Conservation (phyloP, 2,329 filamentous ascomycete genomes). For the Alternaria atra region DNA sequence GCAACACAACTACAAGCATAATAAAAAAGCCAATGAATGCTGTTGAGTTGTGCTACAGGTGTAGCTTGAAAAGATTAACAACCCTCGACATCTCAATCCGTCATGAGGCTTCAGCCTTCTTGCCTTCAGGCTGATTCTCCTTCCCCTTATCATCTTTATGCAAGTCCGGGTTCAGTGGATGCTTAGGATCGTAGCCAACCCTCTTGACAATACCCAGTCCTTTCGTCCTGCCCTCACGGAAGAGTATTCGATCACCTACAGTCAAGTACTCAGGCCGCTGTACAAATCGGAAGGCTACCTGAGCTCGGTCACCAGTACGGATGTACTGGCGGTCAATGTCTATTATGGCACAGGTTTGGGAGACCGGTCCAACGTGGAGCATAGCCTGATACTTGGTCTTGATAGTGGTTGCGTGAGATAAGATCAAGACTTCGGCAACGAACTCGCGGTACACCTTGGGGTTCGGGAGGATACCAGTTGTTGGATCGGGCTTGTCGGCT, state of each 20-base stretch:
- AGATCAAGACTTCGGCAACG: conserved; percentile 81
- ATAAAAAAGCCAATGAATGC: too few species aligned
- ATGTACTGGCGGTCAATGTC: conserved; percentile 97
- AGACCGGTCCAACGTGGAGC: conserved; percentile 94
- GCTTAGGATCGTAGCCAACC: conserved; percentile 80
- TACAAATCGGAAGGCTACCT: conserved; percentile 93
- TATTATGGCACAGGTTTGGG: conserved; percentile 95
- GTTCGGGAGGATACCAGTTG: conserved; percentile 44
- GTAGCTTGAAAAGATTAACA: too few species aligned
- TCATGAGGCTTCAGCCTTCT: background rate
- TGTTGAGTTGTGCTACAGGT: too few species aligned
- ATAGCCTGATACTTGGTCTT: conserved; percentile 97
- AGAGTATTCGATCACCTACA: conserved; percentile 87
- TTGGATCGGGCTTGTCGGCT: conserved; percentile 68
- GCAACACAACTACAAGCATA: too few species aligned
- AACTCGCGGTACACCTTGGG: conserved; percentile 65
- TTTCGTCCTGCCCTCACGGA: conserved; percentile 94
- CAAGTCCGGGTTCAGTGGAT: conserved; percentile 53
- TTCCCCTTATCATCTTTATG: conserved; percentile 33
- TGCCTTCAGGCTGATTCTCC: conserved; percentile 1
- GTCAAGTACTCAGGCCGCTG: conserved; percentile 92
- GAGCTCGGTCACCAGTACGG: conserved; percentile 90
- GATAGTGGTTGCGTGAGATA: conserved; percentile 96
- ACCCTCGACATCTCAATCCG: background rate
- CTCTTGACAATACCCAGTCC: conserved; percentile 93